Evolutionary conservation across 2,329 filamentous ascomycete genomes (phyloP), one percentile per base, ranked within the genome.

Genomic region (Pestalotiopsis sp.): DNA sequence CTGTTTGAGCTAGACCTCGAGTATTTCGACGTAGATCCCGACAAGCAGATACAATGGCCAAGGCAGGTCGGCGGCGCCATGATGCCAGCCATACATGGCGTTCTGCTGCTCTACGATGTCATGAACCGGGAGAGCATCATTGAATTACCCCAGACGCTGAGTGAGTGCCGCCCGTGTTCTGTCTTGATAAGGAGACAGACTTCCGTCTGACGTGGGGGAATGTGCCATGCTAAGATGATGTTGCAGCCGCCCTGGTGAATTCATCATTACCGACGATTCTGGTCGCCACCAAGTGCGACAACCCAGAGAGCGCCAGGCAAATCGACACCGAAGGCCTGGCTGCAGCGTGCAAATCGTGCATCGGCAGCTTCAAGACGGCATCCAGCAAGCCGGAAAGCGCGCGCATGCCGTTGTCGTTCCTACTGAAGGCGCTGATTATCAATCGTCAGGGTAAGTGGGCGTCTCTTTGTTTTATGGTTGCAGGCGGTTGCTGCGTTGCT

Each of bases 201-300:
- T 20, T 30, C 58, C 17, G 20, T n/a, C 26, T 20, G 26, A 3
- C 38, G 10, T 35, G 4, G n/a, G 9, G 38, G 38, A n/a, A n/a
- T 22, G 14, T 60, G 57, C 17, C 22, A 64, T 17, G 67, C 67
- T 44, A 65, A 60, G 73, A 76, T 17, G 17, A 35, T 68, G 61
- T 26, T 74, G 30, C 78, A 97, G 94, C 89, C 81, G 90, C 91
- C 56, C 84, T 97, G 64, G 87, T 89, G 68, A 91, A 91, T 73
- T 89, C 91, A 20, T 86, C 86, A 26, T 81, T 97, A 52, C 94
- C 94, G 9, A 92, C 91, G 65, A 86, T 95, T 70, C 86, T 98
- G 56, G 92, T 97, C 64, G 93, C 94, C 66, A 95, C 91, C 78
- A 98, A 98, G 84, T 97, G 93, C 82, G 95, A 98, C 78, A 88